Base-by-base conservation (phyloP, 2,329 filamentous ascomycete genomes). In the Podosphaera aphanis region DNA sequence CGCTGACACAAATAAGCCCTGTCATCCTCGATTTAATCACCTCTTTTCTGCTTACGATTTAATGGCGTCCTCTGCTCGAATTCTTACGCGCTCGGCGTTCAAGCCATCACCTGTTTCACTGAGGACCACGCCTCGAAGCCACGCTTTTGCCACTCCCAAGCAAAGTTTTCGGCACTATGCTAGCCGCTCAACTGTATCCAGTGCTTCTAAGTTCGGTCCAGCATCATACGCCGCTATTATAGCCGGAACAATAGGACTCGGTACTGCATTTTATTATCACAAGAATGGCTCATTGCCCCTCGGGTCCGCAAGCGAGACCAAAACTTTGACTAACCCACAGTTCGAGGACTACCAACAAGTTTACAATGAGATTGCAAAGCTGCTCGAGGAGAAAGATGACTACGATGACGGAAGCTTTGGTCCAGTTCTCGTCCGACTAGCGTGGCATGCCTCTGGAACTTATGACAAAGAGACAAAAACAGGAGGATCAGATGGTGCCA, bases 341-440 rank as follows among this genome's bases (percentile, higher is more conserved):
- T 75, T 80, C 64, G 77, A 79, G 56, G 85, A 98, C 65, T 95
- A 93, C 70, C 85, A 94, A 70, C 80, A 83, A 64, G 83, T 95
- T 46, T 95, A 95, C 69, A 74, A 94, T 62, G 79, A 78, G 59
- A 77, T 95, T 56, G 86, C 88, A 46, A 65, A 69, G 59, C 70
- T 70, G 49, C 68, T 95, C 46, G 79, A 90, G 63, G 83, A 94
- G 66, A 77, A 93, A 60, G 83, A 90, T 56, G 80, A 94, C 54
- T 95, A 95, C 62, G 88, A 95, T 59, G 88, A 98, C 62, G 88
- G 90, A 55, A 90, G 81, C 67, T 95, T 92, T 61, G 88, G 85
- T 47, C 90, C 88, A 23, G 85, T 95, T 49, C 69, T 95, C 47
- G 66, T 95, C 52, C 77, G 88, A 57, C 73, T 95, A 54, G 88